phyloP scores from a whole-genome alignment of 2,329 filamentous ascomycete species.

The Xylariaceae sp. region DNA sequence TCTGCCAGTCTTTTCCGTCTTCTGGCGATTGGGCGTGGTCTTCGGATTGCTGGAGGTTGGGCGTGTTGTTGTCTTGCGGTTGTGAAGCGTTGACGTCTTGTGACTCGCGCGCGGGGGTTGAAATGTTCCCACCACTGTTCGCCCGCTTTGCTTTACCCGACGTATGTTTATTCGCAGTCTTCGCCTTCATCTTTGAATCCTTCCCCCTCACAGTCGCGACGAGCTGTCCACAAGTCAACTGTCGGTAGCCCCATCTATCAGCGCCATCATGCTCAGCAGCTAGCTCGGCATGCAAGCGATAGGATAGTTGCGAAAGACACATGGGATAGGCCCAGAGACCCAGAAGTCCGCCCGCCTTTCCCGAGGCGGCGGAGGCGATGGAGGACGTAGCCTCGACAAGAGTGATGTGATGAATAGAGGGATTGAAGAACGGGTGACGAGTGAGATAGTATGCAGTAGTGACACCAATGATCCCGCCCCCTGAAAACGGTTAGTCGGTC shows the following conservation, averaged over 20 bases:
- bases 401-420: conserved; percentile 68
- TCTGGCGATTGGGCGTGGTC: conserved; percentile 18
- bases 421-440: conserved; percentile 75
- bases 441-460: conserved; percentile 90
- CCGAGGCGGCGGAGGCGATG: conserved; percentile 86
- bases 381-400: conserved; percentile 72
- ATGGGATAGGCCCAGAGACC: conserved; percentile 87
- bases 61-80: neutral
- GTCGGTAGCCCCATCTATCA: conserved; percentile 79
- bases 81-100: neutral
- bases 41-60: conserved; percentile 3
- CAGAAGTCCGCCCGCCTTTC: conserved; percentile 87
- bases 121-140: conserved; percentile 28
- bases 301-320: conserved; percentile 79
- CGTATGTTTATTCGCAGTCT: conserved; percentile 22
- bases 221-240: conserved; percentile 64
- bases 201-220: conserved; percentile 31
- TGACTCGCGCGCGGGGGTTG: neutral
- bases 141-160: conserved; percentile 23
- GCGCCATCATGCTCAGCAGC: conserved; percentile 77
- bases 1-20: conserved; percentile 50
- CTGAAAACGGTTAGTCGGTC: conserved; percentile 38
- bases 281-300: conserved; percentile 73
- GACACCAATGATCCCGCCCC: conserved; percentile 88
- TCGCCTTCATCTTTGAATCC: conserved; percentile 23